These are phyloP conservation scores for Entamoeba histolytica DNA, from an alignment of 208 protist species.

Conservation along the genomic window DNA sequence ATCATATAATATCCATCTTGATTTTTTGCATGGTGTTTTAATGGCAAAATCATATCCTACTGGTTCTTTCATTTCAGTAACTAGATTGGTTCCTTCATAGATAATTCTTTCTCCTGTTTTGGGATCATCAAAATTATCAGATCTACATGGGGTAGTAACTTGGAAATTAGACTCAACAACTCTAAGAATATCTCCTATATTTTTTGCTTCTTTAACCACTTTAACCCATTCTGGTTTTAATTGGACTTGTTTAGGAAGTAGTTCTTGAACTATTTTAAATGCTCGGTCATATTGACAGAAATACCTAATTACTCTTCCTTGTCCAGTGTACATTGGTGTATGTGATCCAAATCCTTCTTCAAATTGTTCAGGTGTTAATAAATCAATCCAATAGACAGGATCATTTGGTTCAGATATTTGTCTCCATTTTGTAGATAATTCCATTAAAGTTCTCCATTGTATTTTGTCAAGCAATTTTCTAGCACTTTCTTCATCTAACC, in stretches of 20 bases:
- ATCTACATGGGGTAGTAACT: slow-evolving; percentile 39
- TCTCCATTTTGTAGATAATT: slow-evolving; percentile 18
- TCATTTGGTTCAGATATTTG: slow-evolving; percentile 36
- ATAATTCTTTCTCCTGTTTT: slow-evolving; percentile 41
- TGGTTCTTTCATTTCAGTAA: slow-evolving; percentile 19
- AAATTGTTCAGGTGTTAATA: slow-evolving; percentile 37
- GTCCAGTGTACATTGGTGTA: slow-evolving; percentile 37
- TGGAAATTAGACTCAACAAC: slow-evolving; percentile 36
- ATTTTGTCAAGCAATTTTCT: background rate
- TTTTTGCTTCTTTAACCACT: background rate
- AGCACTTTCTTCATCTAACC: background rate
- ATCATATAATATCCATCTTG: slow-evolving; percentile 24
- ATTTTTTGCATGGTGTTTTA: slow-evolving; percentile 35
- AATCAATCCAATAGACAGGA: slow-evolving; percentile 39
- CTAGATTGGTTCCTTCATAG: slow-evolving; percentile 26
- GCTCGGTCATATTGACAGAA: slow-evolving; percentile 28
- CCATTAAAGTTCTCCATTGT: too few species aligned
- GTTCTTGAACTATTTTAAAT: slow-evolving; percentile 15
- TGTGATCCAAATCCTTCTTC: slow-evolving; percentile 42
- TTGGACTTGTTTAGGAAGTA: background rate
- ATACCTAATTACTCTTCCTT: slow-evolving; percentile 37
- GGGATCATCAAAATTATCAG: background rate
- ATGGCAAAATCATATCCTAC: slow-evolving; percentile 34
- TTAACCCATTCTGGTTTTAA: background rate
- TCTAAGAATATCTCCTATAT: slow-evolving; percentile 22